phyloP scores from a whole-genome alignment of 2,329 filamentous ascomycete species.

The Arthrobotrys iridis region DNA sequence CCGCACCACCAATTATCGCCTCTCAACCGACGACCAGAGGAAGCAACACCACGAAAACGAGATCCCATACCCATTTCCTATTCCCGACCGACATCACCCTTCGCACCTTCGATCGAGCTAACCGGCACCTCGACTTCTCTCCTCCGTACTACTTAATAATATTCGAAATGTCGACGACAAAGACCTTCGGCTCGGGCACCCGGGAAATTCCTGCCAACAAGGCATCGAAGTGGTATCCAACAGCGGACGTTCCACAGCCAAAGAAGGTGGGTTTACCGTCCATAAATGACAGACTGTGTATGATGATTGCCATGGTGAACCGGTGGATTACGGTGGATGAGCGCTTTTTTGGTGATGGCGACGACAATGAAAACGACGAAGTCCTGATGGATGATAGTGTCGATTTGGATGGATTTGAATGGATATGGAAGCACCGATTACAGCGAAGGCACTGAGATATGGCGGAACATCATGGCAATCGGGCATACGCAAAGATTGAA shows the following conservation, averaged over 20 bases:
- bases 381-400: not conserved
- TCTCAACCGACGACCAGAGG: constrained; percentile 36
- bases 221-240: constrained; percentile 99
- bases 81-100: constrained; percentile 48
- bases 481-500: constrained; percentile 44
- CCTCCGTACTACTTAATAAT: constrained; percentile 17
- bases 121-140: constrained; percentile 15
- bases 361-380: not conserved
- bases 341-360: constrained; percentile 10
- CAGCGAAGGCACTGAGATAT: not conserved
- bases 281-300: constrained; percentile 11
- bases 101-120: constrained; percentile 33
- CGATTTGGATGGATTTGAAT: constrained; percentile 1
- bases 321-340: constrained; percentile 23
- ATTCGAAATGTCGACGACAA: constrained; percentile 70
- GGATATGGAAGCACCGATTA: not conserved
- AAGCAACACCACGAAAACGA: constrained; percentile 45
- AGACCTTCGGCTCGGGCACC: constrained; percentile 96
- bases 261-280: constrained; percentile 81
- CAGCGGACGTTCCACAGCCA: constrained; percentile 84
- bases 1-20: constrained; percentile 43
- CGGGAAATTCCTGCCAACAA: constrained; percentile 88
- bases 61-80: constrained; percentile 27
- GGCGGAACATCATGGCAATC: not conserved
- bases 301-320: constrained; percentile 34